These are phyloP conservation scores for Asterophora parasitica DNA, from an alignment of 768 basidiomycete species.

Conservation along the genomic window DNA sequence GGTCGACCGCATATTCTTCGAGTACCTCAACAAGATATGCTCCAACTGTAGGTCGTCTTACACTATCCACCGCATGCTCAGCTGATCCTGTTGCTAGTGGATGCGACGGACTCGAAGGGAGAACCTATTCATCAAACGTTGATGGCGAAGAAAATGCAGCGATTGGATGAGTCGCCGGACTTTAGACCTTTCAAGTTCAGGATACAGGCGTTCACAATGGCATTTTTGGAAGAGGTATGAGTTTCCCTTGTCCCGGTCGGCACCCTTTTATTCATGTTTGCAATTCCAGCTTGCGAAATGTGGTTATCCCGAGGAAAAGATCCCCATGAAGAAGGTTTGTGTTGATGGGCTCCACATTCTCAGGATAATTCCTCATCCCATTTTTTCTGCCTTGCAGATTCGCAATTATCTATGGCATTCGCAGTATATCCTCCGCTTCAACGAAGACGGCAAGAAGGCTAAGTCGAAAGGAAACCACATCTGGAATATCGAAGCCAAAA, in stretches of 20 bases:
- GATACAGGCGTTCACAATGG: conserved; percentile 96
- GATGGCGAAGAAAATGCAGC: conserved; percentile 99
- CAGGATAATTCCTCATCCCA: neutral
- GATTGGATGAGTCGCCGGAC: conserved; percentile 92
- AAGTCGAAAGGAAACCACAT: conserved; percentile 99
- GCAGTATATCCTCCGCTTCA: conserved; percentile 91
- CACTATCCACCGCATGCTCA: conserved; percentile 16
- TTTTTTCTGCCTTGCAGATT: conserved; percentile 42
- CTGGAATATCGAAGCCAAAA: conserved; percentile 98
- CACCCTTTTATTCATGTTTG: neutral
- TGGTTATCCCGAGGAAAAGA: conserved; percentile 90
- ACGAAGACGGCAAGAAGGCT: conserved; percentile 98
- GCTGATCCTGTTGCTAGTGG: conserved; percentile 53
- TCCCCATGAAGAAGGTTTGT: conserved; percentile 92
- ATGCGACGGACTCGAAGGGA: conserved; percentile 89
- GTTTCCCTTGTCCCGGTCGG: neutral
- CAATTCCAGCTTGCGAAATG: conserved; percentile 66
- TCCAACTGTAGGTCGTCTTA: conserved; percentile 71
- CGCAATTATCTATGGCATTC: conserved; percentile 96
- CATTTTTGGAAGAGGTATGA: conserved; percentile 85
- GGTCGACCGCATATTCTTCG: conserved; percentile 88
- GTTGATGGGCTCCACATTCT: conserved; percentile 8
- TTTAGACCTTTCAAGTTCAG: conserved; percentile 99
- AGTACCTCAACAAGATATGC: conserved; percentile 83
- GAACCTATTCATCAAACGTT: conserved; percentile 96